Evolutionary conservation across 2,329 filamentous ascomycete species (phyloP).

Genomic region (Cercospora sp.): DNA sequence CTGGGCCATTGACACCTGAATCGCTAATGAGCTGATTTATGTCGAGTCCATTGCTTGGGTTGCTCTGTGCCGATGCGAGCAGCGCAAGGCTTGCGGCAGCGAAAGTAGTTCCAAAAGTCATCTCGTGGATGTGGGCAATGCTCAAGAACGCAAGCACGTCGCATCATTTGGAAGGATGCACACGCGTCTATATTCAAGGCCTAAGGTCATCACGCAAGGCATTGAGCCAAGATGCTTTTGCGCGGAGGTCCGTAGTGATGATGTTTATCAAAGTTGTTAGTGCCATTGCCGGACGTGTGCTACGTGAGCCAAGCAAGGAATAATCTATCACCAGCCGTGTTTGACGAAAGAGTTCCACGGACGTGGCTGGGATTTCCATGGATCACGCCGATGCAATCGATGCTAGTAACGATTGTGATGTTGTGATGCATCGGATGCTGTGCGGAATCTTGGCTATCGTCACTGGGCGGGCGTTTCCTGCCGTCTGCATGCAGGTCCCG

Average conservation of each 20-base stretch:
- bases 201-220: not conserved
- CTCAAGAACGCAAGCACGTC: not conserved
- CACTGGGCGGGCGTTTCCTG: not conserved
- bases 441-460: conserved; percentile 8
- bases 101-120: not conserved
- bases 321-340: not conserved
- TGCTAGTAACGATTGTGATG: conserved; percentile 4
- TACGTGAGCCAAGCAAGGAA: conserved; percentile 12
- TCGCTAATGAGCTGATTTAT: conserved; percentile 30
- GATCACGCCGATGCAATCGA: not conserved
- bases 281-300: not conserved
- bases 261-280: not conserved
- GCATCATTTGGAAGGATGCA: not conserved
- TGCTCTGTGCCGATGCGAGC: not conserved
- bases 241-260: not conserved
- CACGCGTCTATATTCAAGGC: not conserved
- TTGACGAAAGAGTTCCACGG: not conserved
- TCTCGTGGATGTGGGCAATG: not conserved
- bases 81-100: not conserved
- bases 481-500: not conserved
- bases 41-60: conserved; percentile 9
- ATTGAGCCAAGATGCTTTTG: not conserved
- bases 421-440: conserved; percentile 5
- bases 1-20: conserved; percentile 41
- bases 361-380: not conserved